Conservation (phyloP, 2,329 filamentous ascomycete species). For the Cladosporium phlei region DNA sequence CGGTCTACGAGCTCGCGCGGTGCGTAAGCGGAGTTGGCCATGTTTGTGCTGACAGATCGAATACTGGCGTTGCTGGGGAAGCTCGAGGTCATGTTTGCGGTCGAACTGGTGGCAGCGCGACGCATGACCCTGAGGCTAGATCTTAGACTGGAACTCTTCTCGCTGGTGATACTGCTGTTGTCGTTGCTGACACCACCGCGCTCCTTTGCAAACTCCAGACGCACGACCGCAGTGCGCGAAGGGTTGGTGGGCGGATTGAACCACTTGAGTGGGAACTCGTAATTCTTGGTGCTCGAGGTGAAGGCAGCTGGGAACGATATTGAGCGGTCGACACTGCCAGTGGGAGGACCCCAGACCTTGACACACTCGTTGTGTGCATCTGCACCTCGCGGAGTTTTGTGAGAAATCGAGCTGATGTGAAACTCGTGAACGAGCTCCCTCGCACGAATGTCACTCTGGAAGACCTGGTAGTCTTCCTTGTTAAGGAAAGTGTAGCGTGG, state of each 20-base stretch:
- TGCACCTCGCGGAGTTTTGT: constrained; percentile 5
- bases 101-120: background rate
- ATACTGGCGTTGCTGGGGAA: constrained; percentile 10
- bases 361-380: constrained; percentile 10
- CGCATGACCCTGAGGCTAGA: constrained; percentile 12
- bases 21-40: constrained; percentile 5
- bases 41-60: constrained; percentile 7
- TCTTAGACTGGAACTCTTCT: constrained; percentile 1
- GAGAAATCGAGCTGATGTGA: constrained; percentile 6
- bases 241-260: constrained; percentile 1
- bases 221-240: background rate
- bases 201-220: constrained; percentile 7
- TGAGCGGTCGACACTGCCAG: constrained; percentile 6
- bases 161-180: background rate
- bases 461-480: constrained; percentile 1
- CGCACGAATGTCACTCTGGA: constrained; percentile 10
- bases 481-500: constrained; percentile 9
- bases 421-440: constrained; percentile 9
- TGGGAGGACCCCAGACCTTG: constrained; percentile 12
- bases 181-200: constrained; percentile 2
- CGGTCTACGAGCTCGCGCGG: constrained; percentile 8
- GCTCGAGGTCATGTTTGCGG: background rate
- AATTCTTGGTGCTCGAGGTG: constrained; percentile 4
- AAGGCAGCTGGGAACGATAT: constrained; percentile 11
- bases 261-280: constrained; percentile 13